Percentiles rank a stretch among this genome's conserved stretches.
These are phyloP conservation scores for Beauveria caledonica DNA, from an alignment of 2,329 filamentous ascomycete species.

Conservation along the genomic window DNA sequence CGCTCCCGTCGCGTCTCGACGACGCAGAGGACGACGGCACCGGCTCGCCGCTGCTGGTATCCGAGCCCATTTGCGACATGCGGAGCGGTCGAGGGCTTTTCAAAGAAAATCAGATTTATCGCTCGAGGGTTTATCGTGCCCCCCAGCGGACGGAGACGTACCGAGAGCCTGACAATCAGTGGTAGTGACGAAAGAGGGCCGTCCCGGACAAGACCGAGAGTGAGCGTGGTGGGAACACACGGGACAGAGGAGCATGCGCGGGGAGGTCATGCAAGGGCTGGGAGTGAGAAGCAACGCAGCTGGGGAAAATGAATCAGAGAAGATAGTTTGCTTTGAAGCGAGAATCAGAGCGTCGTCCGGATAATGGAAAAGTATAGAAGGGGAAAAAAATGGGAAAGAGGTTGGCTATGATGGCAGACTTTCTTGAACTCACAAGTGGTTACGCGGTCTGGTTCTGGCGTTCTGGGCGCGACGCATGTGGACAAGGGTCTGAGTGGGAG, in stretches of 20 bases:
- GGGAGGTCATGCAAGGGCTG: not conserved
- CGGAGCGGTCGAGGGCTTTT: not conserved
- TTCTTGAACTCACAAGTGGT: constrained; percentile 1
- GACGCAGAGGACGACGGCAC: constrained; percentile 9
- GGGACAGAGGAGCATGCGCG: not conserved
- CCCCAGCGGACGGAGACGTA: not conserved
- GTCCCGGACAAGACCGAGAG: constrained; percentile 7
- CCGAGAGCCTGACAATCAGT: not conserved
- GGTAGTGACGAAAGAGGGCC: not conserved
- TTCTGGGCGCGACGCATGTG: constrained; percentile 22
- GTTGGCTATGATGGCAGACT: not conserved
- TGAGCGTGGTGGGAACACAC: not conserved
- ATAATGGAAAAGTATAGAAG: not conserved
- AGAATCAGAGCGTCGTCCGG: not conserved
- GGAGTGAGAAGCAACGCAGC: not conserved
- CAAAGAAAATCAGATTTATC: too few species aligned
- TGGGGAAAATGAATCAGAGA: not conserved
- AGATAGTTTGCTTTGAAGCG: not conserved
- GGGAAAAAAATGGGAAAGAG: not conserved
- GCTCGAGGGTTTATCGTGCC: not conserved
- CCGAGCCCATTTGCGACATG: constrained; percentile 13
- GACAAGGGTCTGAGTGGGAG: not conserved
- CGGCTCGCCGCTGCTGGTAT: constrained; percentile 4
- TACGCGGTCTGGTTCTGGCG: constrained; percentile 15
- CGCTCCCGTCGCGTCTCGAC: constrained; percentile 12